These are phyloP conservation scores for Beverwykella pulmonaria DNA, from an alignment of 495 filamentous ascomycete species.

Conservation along the genomic window DNA sequence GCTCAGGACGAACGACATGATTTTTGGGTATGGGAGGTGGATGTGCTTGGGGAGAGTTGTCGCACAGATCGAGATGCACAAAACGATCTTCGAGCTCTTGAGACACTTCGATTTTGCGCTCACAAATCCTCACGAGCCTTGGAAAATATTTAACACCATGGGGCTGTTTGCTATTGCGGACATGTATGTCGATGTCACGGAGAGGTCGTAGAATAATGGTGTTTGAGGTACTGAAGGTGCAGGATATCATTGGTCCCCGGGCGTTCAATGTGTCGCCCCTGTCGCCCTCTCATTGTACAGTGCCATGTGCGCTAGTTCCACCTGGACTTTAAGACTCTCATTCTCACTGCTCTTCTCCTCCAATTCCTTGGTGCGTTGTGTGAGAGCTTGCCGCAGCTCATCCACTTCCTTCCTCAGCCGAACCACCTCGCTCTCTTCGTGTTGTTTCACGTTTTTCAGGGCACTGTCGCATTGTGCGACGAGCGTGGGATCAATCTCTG, in stretches of 20 bases:
- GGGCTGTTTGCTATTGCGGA: slow-evolving; percentile 30
- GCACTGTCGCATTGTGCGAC: slow-evolving; percentile 33
- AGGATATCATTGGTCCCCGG: not conserved
- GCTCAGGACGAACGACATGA: slow-evolving; percentile 32
- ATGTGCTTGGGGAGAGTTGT: slow-evolving; percentile 32
- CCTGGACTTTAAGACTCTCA: slow-evolving; percentile 24
- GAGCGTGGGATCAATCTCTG: slow-evolving; percentile 30
- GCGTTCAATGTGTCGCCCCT: not conserved
- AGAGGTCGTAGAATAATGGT: slow-evolving; percentile 4
- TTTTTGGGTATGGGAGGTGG: slow-evolving; percentile 36
- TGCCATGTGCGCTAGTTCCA: slow-evolving; percentile 29
- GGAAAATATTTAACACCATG: slow-evolving; percentile 34
- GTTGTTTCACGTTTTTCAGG: slow-evolving; percentile 15
- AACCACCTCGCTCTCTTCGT: slow-evolving; percentile 23
- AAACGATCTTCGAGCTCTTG: slow-evolving; percentile 45
- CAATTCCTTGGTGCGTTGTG: slow-evolving; percentile 14
- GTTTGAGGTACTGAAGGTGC: not conserved
- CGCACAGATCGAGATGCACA: slow-evolving; percentile 35
- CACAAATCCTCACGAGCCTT: slow-evolving; percentile 54
- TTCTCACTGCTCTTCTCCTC: slow-evolving; percentile 25
- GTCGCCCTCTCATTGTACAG: slow-evolving; percentile 22
- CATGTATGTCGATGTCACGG: slow-evolving; percentile 36
- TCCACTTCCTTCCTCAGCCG: slow-evolving; percentile 24
- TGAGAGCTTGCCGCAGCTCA: slow-evolving; percentile 17
- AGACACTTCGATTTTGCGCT: slow-evolving; percentile 59